phyloP scores from a whole-genome alignment of 2,329 filamentous ascomycete species.

The Rhytidhysteron rufulum region DNA sequence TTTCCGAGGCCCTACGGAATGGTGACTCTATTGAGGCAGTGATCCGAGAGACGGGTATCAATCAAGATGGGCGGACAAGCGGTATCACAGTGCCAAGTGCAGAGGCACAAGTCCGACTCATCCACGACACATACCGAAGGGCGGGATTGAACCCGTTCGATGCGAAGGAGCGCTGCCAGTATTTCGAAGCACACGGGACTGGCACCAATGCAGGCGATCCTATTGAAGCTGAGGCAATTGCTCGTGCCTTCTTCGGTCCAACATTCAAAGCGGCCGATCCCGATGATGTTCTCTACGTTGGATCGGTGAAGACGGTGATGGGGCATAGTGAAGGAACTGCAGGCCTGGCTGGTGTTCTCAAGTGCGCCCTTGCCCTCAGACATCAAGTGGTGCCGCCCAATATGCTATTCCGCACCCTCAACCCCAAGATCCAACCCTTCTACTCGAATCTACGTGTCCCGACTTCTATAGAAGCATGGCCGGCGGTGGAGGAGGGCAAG shows the following conservation, averaged over 20 bases:
- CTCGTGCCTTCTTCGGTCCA: conserved; percentile 1
- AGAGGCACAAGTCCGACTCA: conserved; percentile 36
- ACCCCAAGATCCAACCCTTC: conserved; percentile 16
- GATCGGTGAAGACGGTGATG: conserved; percentile 28
- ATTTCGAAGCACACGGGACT: conserved; percentile 44
- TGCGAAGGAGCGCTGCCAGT: conserved; percentile 35
- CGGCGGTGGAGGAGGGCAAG: too few relatives aligned
- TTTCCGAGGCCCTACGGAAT: conserved; percentile 11
- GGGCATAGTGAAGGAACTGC: conserved; percentile 38
- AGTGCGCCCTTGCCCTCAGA: conserved; percentile 40
- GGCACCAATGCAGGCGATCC: conserved; percentile 50
- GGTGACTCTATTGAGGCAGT: conserved; percentile 17
- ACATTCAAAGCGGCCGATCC: conserved; percentile 8
- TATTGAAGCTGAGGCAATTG: conserved; percentile 8
- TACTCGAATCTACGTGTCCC: conserved; percentile 8
- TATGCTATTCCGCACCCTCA: conserved; percentile 24
- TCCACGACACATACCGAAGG: conserved; percentile 27
- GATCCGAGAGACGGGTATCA: conserved; percentile 14
- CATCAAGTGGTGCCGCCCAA: conserved; percentile 28
- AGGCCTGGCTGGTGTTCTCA: conserved; percentile 36
- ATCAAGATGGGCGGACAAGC: background rate
- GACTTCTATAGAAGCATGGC: too few relatives aligned
- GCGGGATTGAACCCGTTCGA: conserved; percentile 19
- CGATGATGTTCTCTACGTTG: background rate
- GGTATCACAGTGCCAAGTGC: conserved; percentile 13